Evolutionary conservation across 495 filamentous ascomycete genomes (phyloP).

Genomic region (Daldinia grandis): DNA sequence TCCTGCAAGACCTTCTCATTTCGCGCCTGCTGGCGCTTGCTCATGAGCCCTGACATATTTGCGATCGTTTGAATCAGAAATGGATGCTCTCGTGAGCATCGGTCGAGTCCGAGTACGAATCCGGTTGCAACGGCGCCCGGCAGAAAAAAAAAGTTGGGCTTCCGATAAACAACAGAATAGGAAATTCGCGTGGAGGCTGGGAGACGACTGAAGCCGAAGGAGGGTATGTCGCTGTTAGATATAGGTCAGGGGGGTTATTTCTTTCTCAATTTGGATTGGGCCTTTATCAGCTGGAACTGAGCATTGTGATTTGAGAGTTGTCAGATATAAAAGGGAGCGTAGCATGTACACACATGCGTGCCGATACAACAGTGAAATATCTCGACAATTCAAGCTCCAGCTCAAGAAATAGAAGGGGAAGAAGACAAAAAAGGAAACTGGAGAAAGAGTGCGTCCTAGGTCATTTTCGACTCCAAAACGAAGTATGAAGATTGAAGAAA

Average conservation of each 20-base stretch:
- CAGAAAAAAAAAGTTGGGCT: constrained; percentile 32
- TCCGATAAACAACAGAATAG: constrained; percentile 19
- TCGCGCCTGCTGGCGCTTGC: constrained; percentile 95
- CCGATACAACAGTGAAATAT: neutral
- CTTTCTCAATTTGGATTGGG: constrained; percentile 40
- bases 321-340: neutral
- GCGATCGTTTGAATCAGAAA: constrained; percentile 25
- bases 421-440: constrained; percentile 18
- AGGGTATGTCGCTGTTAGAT: constrained; percentile 31
- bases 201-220: constrained; percentile 26
- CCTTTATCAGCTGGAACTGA: constrained; percentile 31
- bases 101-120: neutral
- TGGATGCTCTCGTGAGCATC: constrained; percentile 31
- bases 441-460: constrained; percentile 19
- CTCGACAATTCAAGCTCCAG: neutral
- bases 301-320: constrained; percentile 13
- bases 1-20: constrained; percentile 94
- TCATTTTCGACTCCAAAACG: constrained; percentile 24
- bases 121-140: constrained; percentile 30
- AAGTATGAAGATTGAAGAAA: constrained; percentile 26
- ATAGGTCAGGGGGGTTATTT: constrained; percentile 30
- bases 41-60: constrained; percentile 63
- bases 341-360: neutral
- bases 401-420: constrained; percentile 3
- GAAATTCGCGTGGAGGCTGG: constrained; percentile 24